Base-by-base conservation (phyloP, 2,329 filamentous ascomycete species). In the Daldinia sp. region DNA sequence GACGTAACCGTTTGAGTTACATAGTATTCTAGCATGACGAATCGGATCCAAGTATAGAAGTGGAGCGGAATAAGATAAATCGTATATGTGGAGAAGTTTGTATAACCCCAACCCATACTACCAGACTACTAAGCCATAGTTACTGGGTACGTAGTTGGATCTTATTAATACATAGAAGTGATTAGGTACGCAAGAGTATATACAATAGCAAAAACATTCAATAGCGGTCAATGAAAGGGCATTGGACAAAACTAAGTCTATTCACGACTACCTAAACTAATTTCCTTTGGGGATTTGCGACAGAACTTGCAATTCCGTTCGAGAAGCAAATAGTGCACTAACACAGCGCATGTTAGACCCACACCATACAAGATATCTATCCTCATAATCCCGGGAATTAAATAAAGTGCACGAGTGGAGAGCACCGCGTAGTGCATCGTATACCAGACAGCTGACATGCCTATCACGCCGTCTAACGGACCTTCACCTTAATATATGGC, bases 401-500 rank as follows among this genome's bases (percentile, higher is more conserved):
- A 50, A 51, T 50, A 49, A 51, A 54, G 35, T 47, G 30, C 21
- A 48, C 7, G 37, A 50, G 57, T 47, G 25, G 50, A 21, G 7
- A 3, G 29, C 17, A 34, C 30, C 15, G n/a, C 47, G 15, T 13
- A 25, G 7, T 15, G 30, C 47, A 13, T 50, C 19, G 25, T 34
- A 30, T 35, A 23, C 29, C 1, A 5, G 10, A 7, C 11, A 35
- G 17, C 7, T n/a, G 15, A 15, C 7, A n/a, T 4, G 6, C 8
- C 9, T 37, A n/a, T 9, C 11, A 34, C 50, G 21, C 25, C 17
- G 61, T 72, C 61, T 75, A 79, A 69, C 79, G 74, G 68, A 93
- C 80, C 81, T 90, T 94, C 68, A 97, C 88, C 88, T 94, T 96
- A 73, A 98, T 92, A 77, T 97, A 98, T 3, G 95, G 95, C 69